Base-by-base conservation (phyloP, 495 filamentous ascomycete species). In the Saxophila tyrrhenica region DNA sequence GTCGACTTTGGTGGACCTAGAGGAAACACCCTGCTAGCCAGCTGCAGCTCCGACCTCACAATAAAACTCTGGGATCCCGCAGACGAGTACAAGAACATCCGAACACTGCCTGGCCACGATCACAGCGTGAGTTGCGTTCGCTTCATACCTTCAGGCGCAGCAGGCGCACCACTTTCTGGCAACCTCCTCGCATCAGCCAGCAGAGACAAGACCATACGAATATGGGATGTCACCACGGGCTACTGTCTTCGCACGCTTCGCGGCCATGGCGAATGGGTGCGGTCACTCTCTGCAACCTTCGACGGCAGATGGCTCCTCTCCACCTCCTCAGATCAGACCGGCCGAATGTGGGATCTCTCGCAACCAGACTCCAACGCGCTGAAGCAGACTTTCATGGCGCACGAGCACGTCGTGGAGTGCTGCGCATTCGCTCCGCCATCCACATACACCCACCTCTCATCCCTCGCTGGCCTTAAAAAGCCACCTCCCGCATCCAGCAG, bases 61-160 rank as follows among this genome's bases (percentile, higher is more conserved):
- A 95, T 96, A 70, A 98, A 96, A 65, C 68, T 98, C 8, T 98
- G 92, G 92, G 90, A 96, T 55, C 92, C 92, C 1, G 81, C 78
- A 20, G 86, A 95, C 62, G 87, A 94, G 39, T 96, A 97, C 72
- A 94, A 95, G 62, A 95, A 95, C 64, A 91, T 95, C 53, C 80
- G 91, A 39, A 98, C 90, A 0, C 77, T 98, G 3, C 83, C 84
- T 1, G 92, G 92, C 8, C 92, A 98, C 67, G 92, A 98, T 60
- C 91, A 96, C 65, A 86, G 80, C 52, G 85, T 97, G 45, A 89
- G 84, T 51, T 83, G 86, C 10, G 81, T 97, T 1, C 82, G 89
- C 2, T 96, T 95, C 65, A 83, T 97, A 24, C 89, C 91, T 16
- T 86, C 83, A 15, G 87, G 85, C 48, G 78, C 80, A 19, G 79